phyloP scores from a whole-genome alignment of 805 yeast genomes.

The Saturnispora dispora region DNA sequence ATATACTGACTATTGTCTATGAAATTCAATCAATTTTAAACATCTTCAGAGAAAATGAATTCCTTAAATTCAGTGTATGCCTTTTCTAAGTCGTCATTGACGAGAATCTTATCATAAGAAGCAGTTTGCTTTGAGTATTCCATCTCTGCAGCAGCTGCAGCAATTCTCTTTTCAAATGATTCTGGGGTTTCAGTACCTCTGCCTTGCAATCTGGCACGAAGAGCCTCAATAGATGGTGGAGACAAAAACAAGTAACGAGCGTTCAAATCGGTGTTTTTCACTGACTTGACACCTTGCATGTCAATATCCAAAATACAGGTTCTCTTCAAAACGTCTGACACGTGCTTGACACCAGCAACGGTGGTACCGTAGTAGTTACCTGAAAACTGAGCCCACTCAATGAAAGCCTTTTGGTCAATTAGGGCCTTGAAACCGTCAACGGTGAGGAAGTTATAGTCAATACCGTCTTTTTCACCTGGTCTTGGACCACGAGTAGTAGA shows the following conservation, averaged over 20 bases:
- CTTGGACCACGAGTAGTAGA: conserved; percentile 90
- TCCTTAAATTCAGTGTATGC: conserved; percentile 77
- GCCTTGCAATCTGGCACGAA: conserved; percentile 64
- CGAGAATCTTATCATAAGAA: conserved; percentile 82
- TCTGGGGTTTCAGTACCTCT: conserved; percentile 96
- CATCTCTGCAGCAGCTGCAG: conserved; percentile 81
- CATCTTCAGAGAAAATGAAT: conserved; percentile 48
- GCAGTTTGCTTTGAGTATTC: conserved; percentile 76
- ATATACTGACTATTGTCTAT: background rate
- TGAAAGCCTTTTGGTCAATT: conserved; percentile 67
- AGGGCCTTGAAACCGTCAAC: conserved; percentile 72
- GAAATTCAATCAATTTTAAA: conserved; percentile 7
- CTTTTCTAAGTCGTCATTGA: conserved; percentile 84
- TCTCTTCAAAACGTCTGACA: conserved; percentile 48
- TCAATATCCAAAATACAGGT: conserved; percentile 93
- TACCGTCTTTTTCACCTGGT: conserved; percentile 82
- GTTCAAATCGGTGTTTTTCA: conserved; percentile 70
- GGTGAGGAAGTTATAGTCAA: conserved; percentile 78
- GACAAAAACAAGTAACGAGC: conserved; percentile 83
- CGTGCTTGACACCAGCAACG: conserved; percentile 73
- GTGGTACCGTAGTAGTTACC: conserved; percentile 98
- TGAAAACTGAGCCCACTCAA: conserved; percentile 97
- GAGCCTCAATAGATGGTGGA: conserved; percentile 83
- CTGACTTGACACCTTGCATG: conserved; percentile 97
- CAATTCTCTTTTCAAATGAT: conserved; percentile 70